Evolutionary conservation across 768 basidiomycete species (phyloP).

Genomic region (Coprinopsis strossmayeri): DNA sequence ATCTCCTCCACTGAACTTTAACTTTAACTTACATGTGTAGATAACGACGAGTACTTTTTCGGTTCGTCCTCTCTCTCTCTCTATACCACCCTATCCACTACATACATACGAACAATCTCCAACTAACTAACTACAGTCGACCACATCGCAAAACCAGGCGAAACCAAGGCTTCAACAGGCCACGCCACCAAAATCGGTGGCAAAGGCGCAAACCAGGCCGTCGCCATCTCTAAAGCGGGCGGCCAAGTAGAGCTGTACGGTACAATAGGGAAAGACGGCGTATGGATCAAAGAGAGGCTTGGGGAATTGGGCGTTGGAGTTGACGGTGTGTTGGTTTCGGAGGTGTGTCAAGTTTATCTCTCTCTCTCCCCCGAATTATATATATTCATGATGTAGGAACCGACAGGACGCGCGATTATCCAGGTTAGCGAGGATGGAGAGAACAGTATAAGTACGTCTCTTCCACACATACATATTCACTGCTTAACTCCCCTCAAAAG

Average conservation of each 20-base stretch:
- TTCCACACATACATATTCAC: neutral
- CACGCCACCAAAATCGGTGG: constrained; percentile 49
- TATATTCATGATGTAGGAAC: constrained; percentile 25
- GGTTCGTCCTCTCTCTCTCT: too few species aligned
- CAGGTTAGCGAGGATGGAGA: constrained; percentile 53
- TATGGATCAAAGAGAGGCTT: constrained; percentile 39
- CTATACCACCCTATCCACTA: too few species aligned
- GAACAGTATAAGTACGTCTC: constrained; percentile 52
- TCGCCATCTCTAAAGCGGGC: constrained; percentile 48
- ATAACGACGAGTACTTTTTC: too few species aligned
- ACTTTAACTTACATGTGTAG: too few species aligned
- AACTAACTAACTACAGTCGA: constrained; percentile 41
- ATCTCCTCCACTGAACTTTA: too few species aligned
- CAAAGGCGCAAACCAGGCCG: constrained; percentile 62
- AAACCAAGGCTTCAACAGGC: constrained; percentile 48
- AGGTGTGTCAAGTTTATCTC: constrained; percentile 21
- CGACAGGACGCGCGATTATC: constrained; percentile 55
- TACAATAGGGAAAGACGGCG: constrained; percentile 47
- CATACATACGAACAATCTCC: too few species aligned
- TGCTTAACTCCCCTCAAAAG: constrained; percentile 26
- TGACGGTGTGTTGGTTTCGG: constrained; percentile 28
- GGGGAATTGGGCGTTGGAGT: constrained; percentile 33
- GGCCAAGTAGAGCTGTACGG: constrained; percentile 43
- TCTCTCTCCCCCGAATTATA: neutral
- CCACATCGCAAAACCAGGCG: constrained; percentile 47